phyloP scores from a whole-genome alignment of 2,329 filamentous ascomycete species.

The Chalaropsis thielavioides region DNA sequence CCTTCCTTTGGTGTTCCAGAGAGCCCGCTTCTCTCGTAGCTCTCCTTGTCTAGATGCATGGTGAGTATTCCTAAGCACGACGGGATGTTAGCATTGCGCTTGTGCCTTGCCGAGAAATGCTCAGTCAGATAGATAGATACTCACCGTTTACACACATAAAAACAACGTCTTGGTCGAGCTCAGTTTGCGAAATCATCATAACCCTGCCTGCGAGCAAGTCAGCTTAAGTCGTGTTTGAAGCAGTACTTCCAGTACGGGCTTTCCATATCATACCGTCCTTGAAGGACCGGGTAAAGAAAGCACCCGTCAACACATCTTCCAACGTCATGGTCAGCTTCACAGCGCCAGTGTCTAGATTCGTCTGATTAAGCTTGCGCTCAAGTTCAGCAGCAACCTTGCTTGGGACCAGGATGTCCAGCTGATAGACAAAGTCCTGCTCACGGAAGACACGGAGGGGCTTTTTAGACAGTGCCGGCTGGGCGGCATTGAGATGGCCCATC shows the following conservation, averaged over 20 bases:
- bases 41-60: conserved; percentile 65
- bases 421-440: conserved; percentile 53
- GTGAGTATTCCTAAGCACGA: conserved; percentile 46
- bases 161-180: conserved; percentile 52
- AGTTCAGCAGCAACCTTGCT: conserved; percentile 43
- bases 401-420: conserved; percentile 59
- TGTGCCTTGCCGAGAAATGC: background rate
- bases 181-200: conserved; percentile 71
- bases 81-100: background rate
- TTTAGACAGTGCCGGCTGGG: conserved; percentile 54
- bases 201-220: conserved; percentile 47
- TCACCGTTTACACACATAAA: conserved; percentile 57
- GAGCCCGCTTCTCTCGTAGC: conserved; percentile 70
- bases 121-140: background rate
- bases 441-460: conserved; percentile 58
- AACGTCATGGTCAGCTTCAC: conserved; percentile 59
- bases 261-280: conserved; percentile 54
- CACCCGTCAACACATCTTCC: conserved; percentile 52
- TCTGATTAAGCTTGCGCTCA: conserved; percentile 30
- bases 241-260: background rate
- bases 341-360: conserved; percentile 34
- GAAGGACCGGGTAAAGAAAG: conserved; percentile 74
- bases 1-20: conserved; percentile 51
- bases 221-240: background rate
- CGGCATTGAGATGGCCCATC: conserved; percentile 55